Conservation (phyloP, 2,329 filamentous ascomycete genomes). For the Fusarium aywerte region DNA sequence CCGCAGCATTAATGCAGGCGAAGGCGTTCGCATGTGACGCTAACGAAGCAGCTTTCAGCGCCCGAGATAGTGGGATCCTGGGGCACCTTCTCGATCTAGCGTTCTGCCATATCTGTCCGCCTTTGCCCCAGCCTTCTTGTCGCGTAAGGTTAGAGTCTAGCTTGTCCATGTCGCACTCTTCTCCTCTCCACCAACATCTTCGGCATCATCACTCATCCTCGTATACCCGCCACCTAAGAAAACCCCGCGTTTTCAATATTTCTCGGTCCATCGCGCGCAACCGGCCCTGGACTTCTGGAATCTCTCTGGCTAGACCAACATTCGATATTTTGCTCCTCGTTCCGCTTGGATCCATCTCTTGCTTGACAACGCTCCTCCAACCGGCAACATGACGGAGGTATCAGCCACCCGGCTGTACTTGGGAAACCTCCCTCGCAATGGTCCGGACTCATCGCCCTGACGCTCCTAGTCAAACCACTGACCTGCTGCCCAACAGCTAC, state of each 20-base stretch:
- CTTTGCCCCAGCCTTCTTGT: slow-evolving; percentile 44
- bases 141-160: slow-evolving; percentile 35
- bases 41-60: slow-evolving; percentile 28
- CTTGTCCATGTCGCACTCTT: slow-evolving; percentile 39
- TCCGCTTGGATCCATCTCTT: slow-evolving; percentile 30
- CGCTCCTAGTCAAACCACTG: slow-evolving; percentile 54
- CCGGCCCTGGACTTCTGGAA: slow-evolving; percentile 43
- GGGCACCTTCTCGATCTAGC: slow-evolving; percentile 41
- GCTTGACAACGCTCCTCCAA: slow-evolving; percentile 29
- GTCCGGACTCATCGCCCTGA: slow-evolving; percentile 63
- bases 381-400: slow-evolving; percentile 80
- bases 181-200: slow-evolving; percentile 43
- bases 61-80: slow-evolving; percentile 20
- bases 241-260: slow-evolving; percentile 32
- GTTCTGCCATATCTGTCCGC: slow-evolving; percentile 48
- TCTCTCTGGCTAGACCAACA: slow-evolving; percentile 21
- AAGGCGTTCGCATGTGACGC: slow-evolving; percentile 41
- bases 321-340: slow-evolving; percentile 18
- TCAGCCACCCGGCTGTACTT: slow-evolving; percentile 95
- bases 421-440: slow-evolving; percentile 96
- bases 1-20: slow-evolving; percentile 30
- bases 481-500: slow-evolving; percentile 75
- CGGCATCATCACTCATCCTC: slow-evolving; percentile 26
- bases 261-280: slow-evolving; percentile 40
- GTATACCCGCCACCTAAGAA: slow-evolving; percentile 22